These are phyloP conservation scores for Boletus tylopilopsis DNA, from an alignment of 768 basidiomycete genomes.

Conservation along the genomic window DNA sequence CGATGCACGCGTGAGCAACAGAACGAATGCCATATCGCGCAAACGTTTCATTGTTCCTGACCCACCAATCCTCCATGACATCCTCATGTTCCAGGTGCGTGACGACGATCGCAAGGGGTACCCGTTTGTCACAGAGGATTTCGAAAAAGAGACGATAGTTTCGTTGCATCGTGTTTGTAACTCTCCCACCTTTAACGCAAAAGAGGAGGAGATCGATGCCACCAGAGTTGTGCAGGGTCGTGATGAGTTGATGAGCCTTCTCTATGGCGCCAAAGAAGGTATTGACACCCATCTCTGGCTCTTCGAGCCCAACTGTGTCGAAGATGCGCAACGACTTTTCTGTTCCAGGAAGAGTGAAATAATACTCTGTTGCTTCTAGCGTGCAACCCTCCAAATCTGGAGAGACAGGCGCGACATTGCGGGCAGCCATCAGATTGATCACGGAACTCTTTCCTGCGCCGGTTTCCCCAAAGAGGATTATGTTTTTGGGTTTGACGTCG, in stretches of 20 bases:
- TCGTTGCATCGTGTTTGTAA: constrained; percentile 6
- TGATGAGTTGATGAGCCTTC: constrained; percentile 10
- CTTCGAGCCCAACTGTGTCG: constrained; percentile 11
- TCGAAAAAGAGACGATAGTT: constrained; percentile 14
- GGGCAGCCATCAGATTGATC: constrained; percentile 6
- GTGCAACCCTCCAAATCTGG: background rate
- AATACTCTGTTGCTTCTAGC: background rate
- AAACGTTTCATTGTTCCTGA: background rate
- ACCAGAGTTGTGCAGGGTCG: background rate
- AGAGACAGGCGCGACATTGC: background rate
- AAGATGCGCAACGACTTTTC: background rate
- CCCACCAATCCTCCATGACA: constrained; percentile 15
- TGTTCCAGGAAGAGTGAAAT: background rate
- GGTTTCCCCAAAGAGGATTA: constrained; percentile 9
- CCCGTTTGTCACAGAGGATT: constrained; percentile 7
- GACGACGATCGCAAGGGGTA: constrained; percentile 11
- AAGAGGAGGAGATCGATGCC: constrained; percentile 17
- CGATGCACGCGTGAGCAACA: constrained; percentile 11
- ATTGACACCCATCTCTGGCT: constrained; percentile 3
- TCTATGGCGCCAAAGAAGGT: constrained; percentile 4
- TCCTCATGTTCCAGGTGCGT: constrained; percentile 6
- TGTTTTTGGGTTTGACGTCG: background rate
- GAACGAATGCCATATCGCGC: background rate
- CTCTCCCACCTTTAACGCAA: constrained; percentile 7
- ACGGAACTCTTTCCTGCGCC: constrained; percentile 10